Evolutionary conservation across 2,329 filamentous ascomycete species (phyloP).

Genomic region (Conoideocrella luteorostrata): DNA sequence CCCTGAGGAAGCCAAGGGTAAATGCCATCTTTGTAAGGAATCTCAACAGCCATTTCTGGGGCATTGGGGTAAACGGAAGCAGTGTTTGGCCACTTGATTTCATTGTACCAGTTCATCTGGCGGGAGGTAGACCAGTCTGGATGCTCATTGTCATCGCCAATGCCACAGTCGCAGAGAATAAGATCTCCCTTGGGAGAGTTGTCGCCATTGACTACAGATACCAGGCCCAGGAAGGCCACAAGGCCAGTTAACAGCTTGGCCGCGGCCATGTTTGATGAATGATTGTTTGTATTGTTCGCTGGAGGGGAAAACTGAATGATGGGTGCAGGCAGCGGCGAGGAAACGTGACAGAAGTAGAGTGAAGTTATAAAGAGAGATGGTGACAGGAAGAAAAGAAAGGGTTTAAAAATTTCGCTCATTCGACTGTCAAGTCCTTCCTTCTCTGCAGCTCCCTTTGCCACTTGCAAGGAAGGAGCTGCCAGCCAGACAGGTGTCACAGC

Average conservation of each 20-base stretch:
- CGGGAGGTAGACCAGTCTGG: slow-evolving; percentile 36
- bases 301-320: background rate
- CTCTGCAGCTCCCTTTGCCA: background rate
- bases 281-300: background rate
- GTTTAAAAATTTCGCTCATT: background rate
- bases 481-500: too few relatives aligned
- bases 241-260: slow-evolving; percentile 17
- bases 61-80: slow-evolving; percentile 27
- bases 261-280: slow-evolving; percentile 16
- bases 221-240: slow-evolving; percentile 17
- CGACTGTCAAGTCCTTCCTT: background rate
- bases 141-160: slow-evolving; percentile 33
- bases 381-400: background rate
- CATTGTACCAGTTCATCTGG: slow-evolving; percentile 37
- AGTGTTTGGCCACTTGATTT: slow-evolving; percentile 29
- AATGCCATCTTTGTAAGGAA: slow-evolving; percentile 30
- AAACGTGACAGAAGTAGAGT: background rate
- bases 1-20: slow-evolving; percentile 34
- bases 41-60: slow-evolving; percentile 32
- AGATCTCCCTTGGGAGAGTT: slow-evolving; percentile 28
- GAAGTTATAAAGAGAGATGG: background rate
- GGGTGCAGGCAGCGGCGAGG: too few relatives aligned
- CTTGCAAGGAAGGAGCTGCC: slow-evolving; percentile 3
- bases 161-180: slow-evolving; percentile 35
- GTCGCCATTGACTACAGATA: slow-evolving; percentile 16